Percentiles rank a stretch among this genome's conserved stretches.
phyloP scores from a whole-genome alignment of 2,329 filamentous ascomycete species.

The Pleoardoris graminearum region DNA sequence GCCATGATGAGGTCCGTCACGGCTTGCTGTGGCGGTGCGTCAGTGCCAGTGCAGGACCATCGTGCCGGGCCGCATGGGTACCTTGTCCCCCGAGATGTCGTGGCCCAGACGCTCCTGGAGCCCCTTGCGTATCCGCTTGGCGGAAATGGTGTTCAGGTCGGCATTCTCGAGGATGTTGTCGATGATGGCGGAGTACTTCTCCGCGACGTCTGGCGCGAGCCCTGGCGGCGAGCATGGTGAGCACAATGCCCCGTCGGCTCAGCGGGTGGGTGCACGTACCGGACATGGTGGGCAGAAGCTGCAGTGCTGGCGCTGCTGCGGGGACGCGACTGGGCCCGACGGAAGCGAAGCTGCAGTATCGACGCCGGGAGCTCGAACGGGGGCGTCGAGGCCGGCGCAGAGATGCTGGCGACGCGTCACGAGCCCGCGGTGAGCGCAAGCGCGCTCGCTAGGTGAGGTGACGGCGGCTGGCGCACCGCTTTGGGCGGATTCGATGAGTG shows the following conservation, averaged over 20 bases:
- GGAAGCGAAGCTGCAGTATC: not conserved
- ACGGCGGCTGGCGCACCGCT: no score
- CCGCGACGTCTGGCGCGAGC: conserved; percentile 53
- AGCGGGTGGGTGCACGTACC: conserved; percentile 23
- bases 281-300: conserved; percentile 30
- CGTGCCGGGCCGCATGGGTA: conserved; percentile 32
- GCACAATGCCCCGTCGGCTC: conserved; percentile 10
- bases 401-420: conserved; percentile 6
- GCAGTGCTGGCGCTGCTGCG: not conserved
- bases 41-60: conserved; percentile 12
- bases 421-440: not conserved
- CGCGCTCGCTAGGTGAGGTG: not conserved
- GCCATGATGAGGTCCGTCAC: conserved; percentile 54
- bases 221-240: conserved; percentile 24
- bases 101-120: conserved; percentile 63
- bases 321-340: not conserved
- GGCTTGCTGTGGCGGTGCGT: conserved; percentile 39
- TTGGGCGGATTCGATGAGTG: no score
- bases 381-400: not conserved
- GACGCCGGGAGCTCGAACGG: not conserved
- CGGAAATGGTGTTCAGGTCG: conserved; percentile 66
- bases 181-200: conserved; percentile 61
- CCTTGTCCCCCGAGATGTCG: conserved; percentile 66
- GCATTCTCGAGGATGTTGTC: conserved; percentile 63
- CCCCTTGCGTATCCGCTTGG: conserved; percentile 66